Evolutionary conservation across 2,329 filamentous ascomycete species (phyloP).

Genomic region (Monilinia fructicola): DNA sequence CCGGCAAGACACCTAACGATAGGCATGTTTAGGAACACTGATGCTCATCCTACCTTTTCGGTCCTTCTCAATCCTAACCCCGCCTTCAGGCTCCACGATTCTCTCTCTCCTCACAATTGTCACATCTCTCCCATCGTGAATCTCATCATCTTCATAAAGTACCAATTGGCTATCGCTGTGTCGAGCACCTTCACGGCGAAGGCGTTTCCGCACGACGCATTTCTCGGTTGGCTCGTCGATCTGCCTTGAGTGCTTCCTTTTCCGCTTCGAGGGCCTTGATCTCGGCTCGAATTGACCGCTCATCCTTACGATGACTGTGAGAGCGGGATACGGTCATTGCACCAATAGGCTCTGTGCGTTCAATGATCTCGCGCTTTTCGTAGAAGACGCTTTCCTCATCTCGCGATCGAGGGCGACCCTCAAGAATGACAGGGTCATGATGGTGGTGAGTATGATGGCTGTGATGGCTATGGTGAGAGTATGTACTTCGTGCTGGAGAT

Average conservation of each 20-base stretch:
- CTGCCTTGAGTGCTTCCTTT: constrained; percentile 55
- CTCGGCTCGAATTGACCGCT: constrained; percentile 67
- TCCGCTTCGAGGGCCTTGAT: constrained; percentile 71
- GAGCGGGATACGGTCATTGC: constrained; percentile 47
- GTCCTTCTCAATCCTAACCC: constrained; percentile 77
- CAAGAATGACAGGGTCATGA: constrained; percentile 45
- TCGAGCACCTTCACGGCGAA: constrained; percentile 54
- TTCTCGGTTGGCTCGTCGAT: constrained; percentile 51
- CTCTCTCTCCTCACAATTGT: constrained; percentile 54
- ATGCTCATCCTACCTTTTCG: constrained; percentile 94
- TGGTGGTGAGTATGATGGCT: constrained; percentile 36
- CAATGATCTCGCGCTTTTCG: constrained; percentile 33
- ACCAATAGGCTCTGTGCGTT: constrained; percentile 40
- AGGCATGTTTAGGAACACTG: constrained; percentile 68
- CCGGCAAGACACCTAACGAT: constrained; percentile 44
- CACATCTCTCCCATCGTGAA: constrained; percentile 46
- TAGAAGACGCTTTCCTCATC: constrained; percentile 34
- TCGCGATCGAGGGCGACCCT: constrained; percentile 39
- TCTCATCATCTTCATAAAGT: constrained; percentile 55
- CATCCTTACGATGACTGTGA: constrained; percentile 41
- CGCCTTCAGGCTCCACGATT: constrained; percentile 56
- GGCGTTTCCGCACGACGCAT: constrained; percentile 48
- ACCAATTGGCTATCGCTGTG: constrained; percentile 62
- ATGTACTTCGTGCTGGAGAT: constrained; percentile 26
- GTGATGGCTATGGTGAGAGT: constrained; percentile 21